phyloP scores from a whole-genome alignment of 2,329 filamentous ascomycete genomes.

The Fusarium nematophilum region DNA sequence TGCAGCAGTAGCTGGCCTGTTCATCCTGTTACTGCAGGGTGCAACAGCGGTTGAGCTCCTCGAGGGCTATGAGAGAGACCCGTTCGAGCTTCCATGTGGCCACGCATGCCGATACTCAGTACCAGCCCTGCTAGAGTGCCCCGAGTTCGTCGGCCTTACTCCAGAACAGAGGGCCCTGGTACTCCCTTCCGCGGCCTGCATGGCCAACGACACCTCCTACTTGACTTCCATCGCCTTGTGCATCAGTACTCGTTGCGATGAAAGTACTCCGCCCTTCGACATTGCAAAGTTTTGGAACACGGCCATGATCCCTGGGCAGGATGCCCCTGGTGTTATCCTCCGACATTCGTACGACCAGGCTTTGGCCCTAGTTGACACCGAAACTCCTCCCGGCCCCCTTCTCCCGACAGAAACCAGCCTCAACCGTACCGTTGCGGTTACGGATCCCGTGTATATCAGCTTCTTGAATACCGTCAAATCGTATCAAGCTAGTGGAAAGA shows the following conservation, averaged over 20 bases:
- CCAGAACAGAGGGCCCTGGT: conserved; percentile 25
- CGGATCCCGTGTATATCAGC: neutral
- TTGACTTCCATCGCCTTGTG: conserved; percentile 39
- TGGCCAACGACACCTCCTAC: conserved; percentile 25
- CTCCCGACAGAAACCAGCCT: too few relatives aligned
- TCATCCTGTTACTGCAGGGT: neutral
- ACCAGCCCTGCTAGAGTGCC: conserved; percentile 33
- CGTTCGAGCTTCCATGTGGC: conserved; percentile 19
- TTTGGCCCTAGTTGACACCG: conserved; percentile 16
- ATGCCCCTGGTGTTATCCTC: conserved; percentile 5
- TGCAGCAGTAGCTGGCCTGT: neutral
- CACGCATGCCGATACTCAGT: conserved; percentile 30
- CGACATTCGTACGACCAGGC: conserved; percentile 30
- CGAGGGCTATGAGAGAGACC: conserved; percentile 31
- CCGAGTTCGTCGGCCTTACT: conserved; percentile 35
- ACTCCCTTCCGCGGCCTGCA: conserved; percentile 28
- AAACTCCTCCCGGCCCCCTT: neutral
- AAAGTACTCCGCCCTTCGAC: conserved; percentile 1
- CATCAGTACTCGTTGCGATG: conserved; percentile 17
- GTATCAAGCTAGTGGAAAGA: too few relatives aligned
- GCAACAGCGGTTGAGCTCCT: conserved; percentile 21
- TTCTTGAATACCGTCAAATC: too few relatives aligned
- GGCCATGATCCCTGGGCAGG: conserved; percentile 23
- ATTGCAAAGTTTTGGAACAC: conserved; percentile 35
- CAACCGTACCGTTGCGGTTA: too few relatives aligned